Conservation (phyloP, 257 asterid species). For the Striga asiatica region DNA sequence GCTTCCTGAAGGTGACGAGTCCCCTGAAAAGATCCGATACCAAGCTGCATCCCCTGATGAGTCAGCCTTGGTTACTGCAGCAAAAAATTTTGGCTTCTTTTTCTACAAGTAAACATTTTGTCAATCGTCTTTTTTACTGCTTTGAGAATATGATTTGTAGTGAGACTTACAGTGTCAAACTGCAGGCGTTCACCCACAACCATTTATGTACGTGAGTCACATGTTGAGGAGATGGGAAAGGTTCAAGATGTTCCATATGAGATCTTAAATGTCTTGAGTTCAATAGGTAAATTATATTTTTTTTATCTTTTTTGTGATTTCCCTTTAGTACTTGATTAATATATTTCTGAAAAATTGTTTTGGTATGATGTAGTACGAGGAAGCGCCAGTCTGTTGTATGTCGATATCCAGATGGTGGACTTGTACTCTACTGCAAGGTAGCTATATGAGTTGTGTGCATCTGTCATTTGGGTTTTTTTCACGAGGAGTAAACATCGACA, state of each 20-base stretch:
- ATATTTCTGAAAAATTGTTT: constrained; percentile 16
- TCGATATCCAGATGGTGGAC: constrained; percentile 95
- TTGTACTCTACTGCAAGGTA: constrained; percentile 99
- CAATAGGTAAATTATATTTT: constrained; percentile 67
- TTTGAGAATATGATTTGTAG: constrained; percentile 13
- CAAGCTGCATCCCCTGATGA: constrained; percentile 19
- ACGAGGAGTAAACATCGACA: constrained; percentile 11
- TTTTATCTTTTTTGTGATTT: constrained; percentile 12
- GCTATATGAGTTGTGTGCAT: constrained; percentile 6
- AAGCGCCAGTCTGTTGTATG: constrained; percentile 99
- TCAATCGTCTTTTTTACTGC: constrained; percentile 5
- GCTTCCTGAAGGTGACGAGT: no score
- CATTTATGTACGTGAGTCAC: constrained; percentile 95
- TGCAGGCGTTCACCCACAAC: constrained; percentile 92
- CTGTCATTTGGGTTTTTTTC: constrained; percentile 14
- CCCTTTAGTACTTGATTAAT: not conserved
- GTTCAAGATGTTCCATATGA: constrained; percentile 92
- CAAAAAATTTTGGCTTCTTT: constrained; percentile 97
- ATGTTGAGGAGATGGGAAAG: constrained; percentile 80
- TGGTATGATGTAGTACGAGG: constrained; percentile 62
- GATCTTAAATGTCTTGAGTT: constrained; percentile 97
- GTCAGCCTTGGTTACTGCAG: constrained; percentile 90
- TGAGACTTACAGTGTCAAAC: constrained; percentile 12
- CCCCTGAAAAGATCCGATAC: no score
- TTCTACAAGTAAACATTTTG: constrained; percentile 62